A percentile compares a stretch with the other conserved stretches of the same genome.
Evolutionary conservation across 192 early-diverging fungal genomes (phyloP).

Genomic region (Podochytrium sp.): DNA sequence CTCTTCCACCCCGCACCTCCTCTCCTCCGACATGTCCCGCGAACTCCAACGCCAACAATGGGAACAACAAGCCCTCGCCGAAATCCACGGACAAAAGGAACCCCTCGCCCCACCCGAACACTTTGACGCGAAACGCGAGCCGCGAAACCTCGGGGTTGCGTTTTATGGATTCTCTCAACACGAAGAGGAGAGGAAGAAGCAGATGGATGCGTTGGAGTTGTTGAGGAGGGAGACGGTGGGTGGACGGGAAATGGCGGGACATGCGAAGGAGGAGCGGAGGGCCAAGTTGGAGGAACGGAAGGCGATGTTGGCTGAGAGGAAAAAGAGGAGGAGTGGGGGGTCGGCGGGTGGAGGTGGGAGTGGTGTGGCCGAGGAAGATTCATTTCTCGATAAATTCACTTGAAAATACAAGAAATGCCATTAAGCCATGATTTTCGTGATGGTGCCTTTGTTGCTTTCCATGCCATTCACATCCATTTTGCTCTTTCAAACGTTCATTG

Average conservation of each 20-base stretch:
- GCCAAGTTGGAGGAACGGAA: slow-evolving; percentile 42
- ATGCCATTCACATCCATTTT: too few relatives aligned
- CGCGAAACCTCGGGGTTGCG: slow-evolving; percentile 68
- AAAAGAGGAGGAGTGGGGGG: not conserved
- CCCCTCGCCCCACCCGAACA: slow-evolving; percentile 25
- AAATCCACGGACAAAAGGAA: not conserved
- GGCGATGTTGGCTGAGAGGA: slow-evolving; percentile 32
- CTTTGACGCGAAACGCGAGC: slow-evolving; percentile 56
- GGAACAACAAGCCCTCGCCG: slow-evolving; percentile 35
- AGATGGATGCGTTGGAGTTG: slow-evolving; percentile 63
- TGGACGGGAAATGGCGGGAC: slow-evolving; percentile 3
- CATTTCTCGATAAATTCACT: too few relatives aligned
- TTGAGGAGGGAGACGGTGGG: slow-evolving; percentile 53
- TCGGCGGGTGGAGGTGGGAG: too few relatives aligned
- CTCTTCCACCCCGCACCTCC: not conserved
- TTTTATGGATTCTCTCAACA: slow-evolving; percentile 73
- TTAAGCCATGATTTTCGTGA: too few relatives aligned
- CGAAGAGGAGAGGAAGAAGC: slow-evolving; percentile 60
- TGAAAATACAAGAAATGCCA: too few relatives aligned
- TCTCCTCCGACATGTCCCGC: slow-evolving; percentile 42
- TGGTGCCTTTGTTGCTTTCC: too few relatives aligned
- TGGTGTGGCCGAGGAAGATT: too few relatives aligned
- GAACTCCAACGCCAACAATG: slow-evolving; percentile 39
- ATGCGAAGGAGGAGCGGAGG: slow-evolving; percentile 14
- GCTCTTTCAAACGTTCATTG: too few relatives aligned